Base-by-base conservation (phyloP, 805 yeast species). In the Torulaspora indica region DNA sequence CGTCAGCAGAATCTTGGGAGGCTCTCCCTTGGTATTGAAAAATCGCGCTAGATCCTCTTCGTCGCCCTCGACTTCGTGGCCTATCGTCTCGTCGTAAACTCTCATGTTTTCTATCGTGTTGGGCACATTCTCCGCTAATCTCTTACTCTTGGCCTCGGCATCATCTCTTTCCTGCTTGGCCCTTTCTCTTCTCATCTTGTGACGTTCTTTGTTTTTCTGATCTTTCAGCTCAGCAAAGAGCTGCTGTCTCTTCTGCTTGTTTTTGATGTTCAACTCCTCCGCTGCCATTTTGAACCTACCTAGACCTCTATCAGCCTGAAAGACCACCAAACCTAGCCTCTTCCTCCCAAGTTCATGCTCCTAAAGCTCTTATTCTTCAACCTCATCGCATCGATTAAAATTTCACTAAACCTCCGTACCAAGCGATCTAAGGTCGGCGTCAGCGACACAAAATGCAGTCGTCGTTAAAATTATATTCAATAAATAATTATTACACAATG, bases 1-100 rank as follows among this genome's bases (percentile, higher is more conserved):
- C 6, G 98, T 93, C 43, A 93, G 70, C 44, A 93, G 72, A 36
- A 93, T 85, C 64, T 93, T 93, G 36, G 98, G 98, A 40, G 81
- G 80, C 49, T 72, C 85, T 24, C 81, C 80, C 60, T 76, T 82
- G 15, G 76, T 63, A 47, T 77, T 83, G 40, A 68, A 71, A 35
- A 48, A 58, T 39, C 49, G 52, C 56, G 52, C 51, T 28, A 61
- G 43, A 39, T 61, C 66, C 23, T 55, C 56, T 23, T 52, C 75
- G 28, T 58, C 72, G 6, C 71, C 75, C 38, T 73, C 76, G 5
- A 67, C 54, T 35, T 63, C 69, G 12, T 64, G 59, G 25, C 68
- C 72, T 14, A 87, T 82, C 1, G 96, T 85, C 64, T 90, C 96
- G 62, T 89, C 97, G 54, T 66, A 89, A 1, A 82, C 91, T 60